phyloP scores from a whole-genome alignment of 352 stramenopile genomes.

The Sclerospora graminicola region DNA sequence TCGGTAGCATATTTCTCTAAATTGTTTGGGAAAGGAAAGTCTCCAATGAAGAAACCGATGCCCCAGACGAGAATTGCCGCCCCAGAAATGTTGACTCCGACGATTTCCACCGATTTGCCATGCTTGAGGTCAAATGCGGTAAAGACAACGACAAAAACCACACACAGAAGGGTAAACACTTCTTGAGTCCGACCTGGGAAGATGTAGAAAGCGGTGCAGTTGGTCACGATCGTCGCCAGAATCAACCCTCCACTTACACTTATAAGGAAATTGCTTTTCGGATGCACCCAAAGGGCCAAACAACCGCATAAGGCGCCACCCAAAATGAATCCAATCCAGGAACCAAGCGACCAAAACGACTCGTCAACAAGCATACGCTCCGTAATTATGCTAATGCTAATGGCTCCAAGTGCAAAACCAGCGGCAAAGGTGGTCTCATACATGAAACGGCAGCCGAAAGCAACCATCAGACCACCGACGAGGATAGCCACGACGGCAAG shows the following conservation, averaged over 20 bases:
- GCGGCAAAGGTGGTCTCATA: conserved; percentile 22
- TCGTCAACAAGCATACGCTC: conserved; percentile 23
- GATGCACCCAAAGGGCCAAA: conserved; percentile 23
- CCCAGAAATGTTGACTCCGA: conserved; percentile 23
- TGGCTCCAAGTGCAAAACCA: conserved; percentile 20
- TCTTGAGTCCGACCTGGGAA: conserved; percentile 21
- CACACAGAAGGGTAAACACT: conserved; percentile 18
- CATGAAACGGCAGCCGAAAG: conserved; percentile 26
- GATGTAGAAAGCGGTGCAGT: conserved; percentile 22
- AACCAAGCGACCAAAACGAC: conserved; percentile 14
- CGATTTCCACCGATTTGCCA: conserved; percentile 24
- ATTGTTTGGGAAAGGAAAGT: conserved; percentile 26
- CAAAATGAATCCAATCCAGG: conserved; percentile 27
- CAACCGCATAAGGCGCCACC: conserved; percentile 19
- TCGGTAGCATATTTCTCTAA: conserved; percentile 20
- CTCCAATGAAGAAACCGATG: conserved; percentile 29
- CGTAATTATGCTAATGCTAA: conserved; percentile 16
- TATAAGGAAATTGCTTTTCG: conserved; percentile 23
- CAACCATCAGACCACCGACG: conserved; percentile 15
- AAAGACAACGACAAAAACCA: conserved; percentile 22
- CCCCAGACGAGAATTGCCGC: conserved; percentile 23
- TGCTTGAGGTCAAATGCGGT: conserved; percentile 19
- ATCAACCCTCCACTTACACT: conserved; percentile 21
- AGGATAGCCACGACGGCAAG: conserved; percentile 22
- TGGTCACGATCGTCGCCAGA: conserved; percentile 21